Percentiles rank a stretch among this genome's conserved stretches.
phyloP scores from a whole-genome alignment of 108 stramenopile species.

The Conticribra weissflogii region DNA sequence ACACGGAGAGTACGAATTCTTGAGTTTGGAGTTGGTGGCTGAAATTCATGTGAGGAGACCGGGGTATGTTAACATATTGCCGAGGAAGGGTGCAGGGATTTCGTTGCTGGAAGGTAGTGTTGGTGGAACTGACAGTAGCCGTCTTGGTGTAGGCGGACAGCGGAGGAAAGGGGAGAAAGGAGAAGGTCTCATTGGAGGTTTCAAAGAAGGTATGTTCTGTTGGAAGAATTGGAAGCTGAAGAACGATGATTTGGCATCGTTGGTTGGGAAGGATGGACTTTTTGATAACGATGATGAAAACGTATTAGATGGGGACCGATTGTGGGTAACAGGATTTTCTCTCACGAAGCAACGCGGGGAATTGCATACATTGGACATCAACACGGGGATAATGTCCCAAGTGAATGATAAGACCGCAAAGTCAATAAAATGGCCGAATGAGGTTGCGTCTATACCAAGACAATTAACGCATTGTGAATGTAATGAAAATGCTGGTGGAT shows the following conservation, averaged over 20 bases:
- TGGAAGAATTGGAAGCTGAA: constrained; percentile 46
- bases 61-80: constrained; percentile 74
- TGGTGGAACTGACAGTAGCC: background rate
- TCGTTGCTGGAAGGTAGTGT: constrained; percentile 1
- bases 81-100: constrained; percentile 54
- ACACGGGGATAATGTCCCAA: constrained; percentile 54
- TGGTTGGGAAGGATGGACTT: background rate
- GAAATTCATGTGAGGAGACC: constrained; percentile 78
- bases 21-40: constrained; percentile 76
- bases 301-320: constrained; percentile 43
- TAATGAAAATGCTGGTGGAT: too few species aligned
- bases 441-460: constrained; percentile 76
- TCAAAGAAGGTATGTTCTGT: constrained; percentile 24
- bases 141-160: background rate
- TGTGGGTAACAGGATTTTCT: constrained; percentile 88
- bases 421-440: constrained; percentile 91
- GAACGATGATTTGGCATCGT: constrained; percentile 2
- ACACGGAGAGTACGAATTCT: constrained; percentile 58
- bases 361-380: constrained; percentile 64
- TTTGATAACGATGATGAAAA: constrained; percentile 3
- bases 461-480: too few species aligned
- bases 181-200: too few species aligned
- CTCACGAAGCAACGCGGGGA: constrained; percentile 70
- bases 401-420: constrained; percentile 63
- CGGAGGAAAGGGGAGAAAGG: background rate